phyloP scores from a whole-genome alignment of 495 filamentous ascomycete genomes.

The Friedmanniomyces simplex region DNA sequence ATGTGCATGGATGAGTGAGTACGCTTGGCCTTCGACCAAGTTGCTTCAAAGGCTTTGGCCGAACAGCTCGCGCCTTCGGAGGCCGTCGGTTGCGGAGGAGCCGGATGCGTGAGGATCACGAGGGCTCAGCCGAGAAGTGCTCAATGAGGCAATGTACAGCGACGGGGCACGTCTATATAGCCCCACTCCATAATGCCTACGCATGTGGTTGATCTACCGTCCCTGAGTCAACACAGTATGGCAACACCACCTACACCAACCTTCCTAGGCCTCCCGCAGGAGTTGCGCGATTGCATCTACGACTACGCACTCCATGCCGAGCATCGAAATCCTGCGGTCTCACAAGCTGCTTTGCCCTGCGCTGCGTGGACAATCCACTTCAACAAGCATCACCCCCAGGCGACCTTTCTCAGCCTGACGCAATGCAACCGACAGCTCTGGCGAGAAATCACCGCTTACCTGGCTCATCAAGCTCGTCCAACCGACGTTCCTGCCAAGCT shows the following conservation, averaged over 20 bases:
- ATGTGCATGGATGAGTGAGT: no score
- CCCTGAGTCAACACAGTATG: background rate
- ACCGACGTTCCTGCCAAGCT: background rate
- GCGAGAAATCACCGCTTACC: background rate
- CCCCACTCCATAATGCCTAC: no score
- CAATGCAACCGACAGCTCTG: background rate
- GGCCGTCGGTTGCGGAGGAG: background rate
- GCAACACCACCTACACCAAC: background rate
- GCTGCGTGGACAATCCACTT: background rate
- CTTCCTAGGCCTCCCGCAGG: conserved; percentile 5
- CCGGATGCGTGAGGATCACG: background rate
- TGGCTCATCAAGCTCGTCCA: background rate
- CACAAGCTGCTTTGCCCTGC: no score
- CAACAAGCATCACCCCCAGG: background rate
- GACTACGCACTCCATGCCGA: background rate
- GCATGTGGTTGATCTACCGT: background rate
- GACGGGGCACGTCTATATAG: background rate
- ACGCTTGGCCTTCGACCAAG: no score
- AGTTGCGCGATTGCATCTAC: conserved; percentile 8
- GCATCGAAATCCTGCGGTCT: background rate
- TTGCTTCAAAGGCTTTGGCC: background rate
- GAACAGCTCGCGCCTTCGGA: background rate
- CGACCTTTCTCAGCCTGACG: background rate
- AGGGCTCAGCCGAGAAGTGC: background rate
- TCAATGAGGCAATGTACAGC: background rate